Base-by-base conservation (phyloP, 2,329 filamentous ascomycete genomes). In the Ceratocystis lukuohia region DNA sequence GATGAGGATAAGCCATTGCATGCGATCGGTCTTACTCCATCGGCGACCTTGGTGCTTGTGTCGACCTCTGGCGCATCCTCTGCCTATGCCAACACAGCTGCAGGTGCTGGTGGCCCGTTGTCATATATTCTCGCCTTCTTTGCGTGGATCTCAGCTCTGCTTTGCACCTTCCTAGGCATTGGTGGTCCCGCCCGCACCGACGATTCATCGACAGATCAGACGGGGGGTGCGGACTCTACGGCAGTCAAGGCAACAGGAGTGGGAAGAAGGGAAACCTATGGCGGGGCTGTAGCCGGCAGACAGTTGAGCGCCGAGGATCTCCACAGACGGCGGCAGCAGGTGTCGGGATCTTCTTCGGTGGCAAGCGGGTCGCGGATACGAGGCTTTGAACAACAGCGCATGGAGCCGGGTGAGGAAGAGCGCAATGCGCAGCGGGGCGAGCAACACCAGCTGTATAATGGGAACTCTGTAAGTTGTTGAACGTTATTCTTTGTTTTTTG, bases 371-470 rank as follows among this genome's bases (percentile, higher is more conserved):
- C 64, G n/a, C 64, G 72, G 50, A 71, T 70, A 64, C 72, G 63
- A 57, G 69, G 73, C 64, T 72, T 68, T 61, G 66, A 53, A 17
- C 44, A 37, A 5, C 44, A 37, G 7, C 30, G 37, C 6, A 30
- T 30, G 56, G 28, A 37, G 28, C 7, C 3, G 37, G 37, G 37
- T 41, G 48, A 53, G 1, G 20, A 22, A 8, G 20, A n/a, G 56
- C 56, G 28, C 48, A 78, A 82, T 68, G 78, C 80, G 50, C 77
- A 80, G 48, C 78, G 79, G 65, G 76, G 82, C 66, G 80, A 86
- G 69, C 82, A 86, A 69, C 82, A 85, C 57, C 87, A 95, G 72
- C 82, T 95, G 61, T 96, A 96, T 73, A 96, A 96, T 72, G 92
- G 92, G 1, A 96, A 96, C 72, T 89, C 89, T 73, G 89, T 92